Evolutionary conservation across 768 basidiomycete species (phyloP).

Genomic region (Suillus subaureus): DNA sequence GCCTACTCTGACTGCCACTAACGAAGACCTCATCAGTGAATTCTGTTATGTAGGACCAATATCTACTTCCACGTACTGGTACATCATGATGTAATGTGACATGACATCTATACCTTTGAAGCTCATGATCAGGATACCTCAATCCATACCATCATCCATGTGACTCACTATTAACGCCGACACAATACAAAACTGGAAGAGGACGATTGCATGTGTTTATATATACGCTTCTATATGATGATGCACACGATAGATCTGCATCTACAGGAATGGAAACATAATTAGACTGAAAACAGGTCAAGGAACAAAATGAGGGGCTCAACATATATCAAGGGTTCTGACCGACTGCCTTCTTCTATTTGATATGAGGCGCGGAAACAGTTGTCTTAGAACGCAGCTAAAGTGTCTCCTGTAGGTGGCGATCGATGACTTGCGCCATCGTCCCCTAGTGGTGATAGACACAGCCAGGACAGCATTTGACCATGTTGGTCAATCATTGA

Average conservation of each 20-base stretch:
- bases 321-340: not conserved
- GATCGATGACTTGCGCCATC: not conserved
- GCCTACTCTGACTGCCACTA: too few relatives aligned
- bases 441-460: not conserved
- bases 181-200: not conserved
- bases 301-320: not conserved
- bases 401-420: not conserved
- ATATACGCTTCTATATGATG: too few relatives aligned
- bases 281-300: not conserved
- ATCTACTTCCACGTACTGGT: not conserved
- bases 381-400: not conserved
- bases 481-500: not conserved
- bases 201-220: not conserved
- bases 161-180: not conserved
- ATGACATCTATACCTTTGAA: too few relatives aligned
- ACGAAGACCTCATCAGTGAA: too few relatives aligned
- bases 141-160: not conserved
- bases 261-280: not conserved
- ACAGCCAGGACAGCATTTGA: not conserved
- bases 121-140: not conserved
- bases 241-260: not conserved
- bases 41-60: not conserved
- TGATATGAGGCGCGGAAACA: not conserved
- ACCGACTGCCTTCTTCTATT: not conserved
- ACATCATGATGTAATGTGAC: not conserved